phyloP scores from a whole-genome alignment of 2,329 filamentous ascomycete species.

The Pseudogymnoascus sp. region DNA sequence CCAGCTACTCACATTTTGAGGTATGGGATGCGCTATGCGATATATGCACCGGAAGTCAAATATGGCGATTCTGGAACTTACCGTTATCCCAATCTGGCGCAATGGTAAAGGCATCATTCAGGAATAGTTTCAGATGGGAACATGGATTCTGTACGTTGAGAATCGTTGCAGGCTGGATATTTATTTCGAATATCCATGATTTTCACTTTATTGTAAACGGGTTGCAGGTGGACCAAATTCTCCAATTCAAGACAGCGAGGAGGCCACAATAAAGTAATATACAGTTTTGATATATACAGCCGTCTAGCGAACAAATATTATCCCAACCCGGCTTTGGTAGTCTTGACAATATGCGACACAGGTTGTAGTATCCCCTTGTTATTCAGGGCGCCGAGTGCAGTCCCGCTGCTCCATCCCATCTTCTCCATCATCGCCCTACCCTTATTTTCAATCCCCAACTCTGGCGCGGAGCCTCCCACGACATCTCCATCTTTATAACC shows the following conservation, averaged over 20 bases:
- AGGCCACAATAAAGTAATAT: neutral
- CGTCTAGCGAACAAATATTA: constrained; percentile 15
- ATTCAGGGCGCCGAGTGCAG: constrained; percentile 68
- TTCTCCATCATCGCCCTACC: constrained; percentile 86
- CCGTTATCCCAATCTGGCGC: neutral
- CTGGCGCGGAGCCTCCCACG: constrained; percentile 76
- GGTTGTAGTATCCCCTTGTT: constrained; percentile 87
- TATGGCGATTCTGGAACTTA: neutral
- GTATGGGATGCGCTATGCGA: neutral
- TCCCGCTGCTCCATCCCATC: constrained; percentile 92
- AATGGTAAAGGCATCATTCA: neutral
- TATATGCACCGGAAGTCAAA: neutral
- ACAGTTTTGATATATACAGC: constrained; percentile 6
- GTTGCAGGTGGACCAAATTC: neutral
- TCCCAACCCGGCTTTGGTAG: constrained; percentile 73
- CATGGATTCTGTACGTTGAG: neutral
- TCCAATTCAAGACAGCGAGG: neutral
- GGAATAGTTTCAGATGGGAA: neutral
- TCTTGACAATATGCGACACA: constrained; percentile 80
- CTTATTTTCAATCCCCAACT: constrained; percentile 73
- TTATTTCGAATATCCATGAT: neutral
- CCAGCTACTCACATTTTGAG: neutral
- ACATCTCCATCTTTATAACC: constrained; percentile 77
- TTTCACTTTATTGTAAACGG: neutral
- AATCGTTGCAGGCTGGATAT: neutral